These are phyloP conservation scores for Oidiodendron maius DNA, from an alignment of 495 filamentous ascomycete species.

Conservation along the genomic window DNA sequence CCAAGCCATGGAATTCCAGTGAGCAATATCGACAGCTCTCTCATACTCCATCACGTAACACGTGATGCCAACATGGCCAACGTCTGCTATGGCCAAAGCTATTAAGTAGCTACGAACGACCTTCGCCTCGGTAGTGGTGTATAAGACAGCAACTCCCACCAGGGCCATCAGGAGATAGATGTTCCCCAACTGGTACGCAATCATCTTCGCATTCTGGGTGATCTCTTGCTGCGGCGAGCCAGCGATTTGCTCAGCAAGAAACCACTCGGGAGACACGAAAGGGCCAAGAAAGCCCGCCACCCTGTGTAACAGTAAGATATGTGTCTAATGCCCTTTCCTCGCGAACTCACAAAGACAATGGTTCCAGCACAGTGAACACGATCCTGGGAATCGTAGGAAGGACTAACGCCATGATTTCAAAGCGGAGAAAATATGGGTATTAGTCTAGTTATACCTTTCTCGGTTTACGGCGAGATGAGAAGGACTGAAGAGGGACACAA, in stretches of 20 bases:
- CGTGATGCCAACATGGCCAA: constrained; percentile 64
- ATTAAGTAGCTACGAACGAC: constrained; percentile 64
- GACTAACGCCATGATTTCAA: constrained; percentile 41
- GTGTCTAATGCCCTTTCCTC: constrained; percentile 2
- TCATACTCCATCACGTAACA: constrained; percentile 51
- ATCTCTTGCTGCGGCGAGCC: constrained; percentile 19
- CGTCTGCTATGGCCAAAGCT: constrained; percentile 58
- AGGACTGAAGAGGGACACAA: no score
- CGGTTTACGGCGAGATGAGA: no score
- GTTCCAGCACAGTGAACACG: constrained; percentile 60
- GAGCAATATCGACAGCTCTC: constrained; percentile 42
- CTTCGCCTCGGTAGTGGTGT: constrained; percentile 55
- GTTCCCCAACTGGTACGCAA: constrained; percentile 51
- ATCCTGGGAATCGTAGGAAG: constrained; percentile 45
- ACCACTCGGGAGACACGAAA: constrained; percentile 48
- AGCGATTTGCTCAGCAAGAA: constrained; percentile 55
- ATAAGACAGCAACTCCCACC: constrained; percentile 52
- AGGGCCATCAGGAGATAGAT: constrained; percentile 60
- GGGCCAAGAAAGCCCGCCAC: constrained; percentile 51
- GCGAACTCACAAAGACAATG: constrained; percentile 54
- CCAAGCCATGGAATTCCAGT: constrained; percentile 68
- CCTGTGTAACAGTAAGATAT: constrained; percentile 24
- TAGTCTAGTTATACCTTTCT: no score
- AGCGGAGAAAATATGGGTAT: no score
- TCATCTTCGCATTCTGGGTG: constrained; percentile 27